Percentiles rank a stretch among this genome's conserved stretches.
phyloP scores from a whole-genome alignment of 352 stramenopile genomes.

The Phytophthora idaei region DNA sequence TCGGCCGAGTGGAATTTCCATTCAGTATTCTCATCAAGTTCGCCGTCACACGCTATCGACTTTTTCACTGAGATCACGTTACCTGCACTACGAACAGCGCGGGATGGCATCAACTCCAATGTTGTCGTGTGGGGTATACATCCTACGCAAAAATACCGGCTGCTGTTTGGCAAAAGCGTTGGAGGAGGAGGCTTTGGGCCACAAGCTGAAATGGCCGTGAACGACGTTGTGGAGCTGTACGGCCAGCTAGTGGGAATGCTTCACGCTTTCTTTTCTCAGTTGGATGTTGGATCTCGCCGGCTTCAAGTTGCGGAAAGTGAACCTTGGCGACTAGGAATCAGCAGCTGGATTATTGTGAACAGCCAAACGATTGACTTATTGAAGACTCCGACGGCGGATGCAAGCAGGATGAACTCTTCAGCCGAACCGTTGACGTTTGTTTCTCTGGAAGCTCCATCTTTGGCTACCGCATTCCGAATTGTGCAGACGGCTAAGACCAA shows the following conservation, averaged over 20 bases:
- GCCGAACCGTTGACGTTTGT: conserved; percentile 48
- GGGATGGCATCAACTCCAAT: conserved; percentile 67
- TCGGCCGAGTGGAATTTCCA: conserved; percentile 66
- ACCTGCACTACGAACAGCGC: conserved; percentile 47
- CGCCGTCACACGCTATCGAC: conserved; percentile 42
- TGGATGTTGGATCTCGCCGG: conserved; percentile 16
- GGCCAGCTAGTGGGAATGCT: conserved; percentile 63
- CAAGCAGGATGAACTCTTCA: not conserved
- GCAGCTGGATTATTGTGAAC: conserved; percentile 76
- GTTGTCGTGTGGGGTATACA: conserved; percentile 69
- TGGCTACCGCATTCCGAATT: conserved; percentile 53
- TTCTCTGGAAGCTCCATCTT: conserved; percentile 53
- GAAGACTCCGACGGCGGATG: conserved; percentile 22
- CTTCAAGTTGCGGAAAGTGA: not conserved
- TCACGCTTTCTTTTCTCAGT: conserved; percentile 49
- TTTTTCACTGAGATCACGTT: conserved; percentile 68
- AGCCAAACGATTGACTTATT: conserved; percentile 67
- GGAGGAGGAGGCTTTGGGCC: conserved; percentile 21
- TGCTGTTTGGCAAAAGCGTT: conserved; percentile 71
- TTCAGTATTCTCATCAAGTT: conserved; percentile 56
- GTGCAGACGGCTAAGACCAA: conserved; percentile 77
- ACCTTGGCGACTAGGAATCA: conserved; percentile 60
- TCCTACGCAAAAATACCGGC: conserved; percentile 72
- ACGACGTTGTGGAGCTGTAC: conserved; percentile 58
- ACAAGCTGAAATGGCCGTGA: conserved; percentile 26